Evolutionary conservation across 1,284 basidiomycete species (phyloP), one percentile per base, ranked within the genome.

Genomic region (Ceratorhiza oryzae-sativae): DNA sequence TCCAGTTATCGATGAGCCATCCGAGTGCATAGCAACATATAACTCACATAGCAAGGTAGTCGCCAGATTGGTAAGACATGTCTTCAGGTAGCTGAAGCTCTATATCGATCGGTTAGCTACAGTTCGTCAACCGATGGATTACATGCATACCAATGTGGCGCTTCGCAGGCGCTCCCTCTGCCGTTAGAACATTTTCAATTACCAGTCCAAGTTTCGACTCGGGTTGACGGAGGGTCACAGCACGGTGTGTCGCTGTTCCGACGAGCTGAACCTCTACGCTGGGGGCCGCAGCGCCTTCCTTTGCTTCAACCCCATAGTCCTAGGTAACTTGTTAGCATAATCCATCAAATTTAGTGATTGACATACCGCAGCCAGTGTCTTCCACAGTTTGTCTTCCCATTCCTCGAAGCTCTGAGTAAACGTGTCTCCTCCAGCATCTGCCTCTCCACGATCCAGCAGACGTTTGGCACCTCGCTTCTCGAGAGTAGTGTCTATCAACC

Each of bases 371-470:
- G 49, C 13, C 32, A 86, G 75, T 4, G 77, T 74, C 60, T 77
- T 74, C 84, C 84, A 86, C 1, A 86, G 76, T 53, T 77, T 75
- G 3, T 76, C 78, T 73, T 83, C 81, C 79, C 83, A 86, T 32
- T 80, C 80, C 71, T 86, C 85, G 72, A 86, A 86, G 53, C 76
- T 75, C 75, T 84, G 81, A 73, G 85, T 84, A 73, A 86, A 83
- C 70, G 82, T 80, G 1, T 80, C 80, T 2, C 79, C 77, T n/a
- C 81, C 80, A 4, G 83, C 84, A 73, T 86, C 84, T 0, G 82
- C 83, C 45, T 78, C 80, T 0, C 83, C 84, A 18, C 83, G 79
- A 51, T 78, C 73, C 13, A 83, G 60, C 9, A 87, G 76, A 23
- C 84, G 78, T 68, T 78, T 79, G n/a, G 78, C 85, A 2, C 85